Evolutionary conservation across 345 rosid species (phyloP), one percentile per base, ranked within the genome.

Genomic region (Linum tenue): DNA sequence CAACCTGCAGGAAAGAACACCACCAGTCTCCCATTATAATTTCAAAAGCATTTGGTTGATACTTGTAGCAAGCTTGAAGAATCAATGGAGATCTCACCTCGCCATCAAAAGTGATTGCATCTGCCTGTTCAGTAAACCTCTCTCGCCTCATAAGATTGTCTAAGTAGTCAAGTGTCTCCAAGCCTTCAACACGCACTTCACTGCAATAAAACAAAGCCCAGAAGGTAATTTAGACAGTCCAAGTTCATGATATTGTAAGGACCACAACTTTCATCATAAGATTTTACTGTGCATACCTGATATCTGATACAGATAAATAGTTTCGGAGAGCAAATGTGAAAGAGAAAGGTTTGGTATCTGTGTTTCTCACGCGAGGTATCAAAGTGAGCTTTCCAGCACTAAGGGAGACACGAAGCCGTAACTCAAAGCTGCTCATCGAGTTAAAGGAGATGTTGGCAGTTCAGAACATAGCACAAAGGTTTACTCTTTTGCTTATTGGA

Each of bases 81-180:
- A 48, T 41, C 44, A 22, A 63, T 50, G 31, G 31, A 77, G 62
- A 76, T 9, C 53, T 4, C 38, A 92, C 98, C 95, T 92, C 91
- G 37, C 86, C 86, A 37, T 92, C 98, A 55, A 92, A 92, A 59
- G 97, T 92, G 53, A 92, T 86, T 64, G 98, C 97, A 78, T 92
- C 97, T 55, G 94, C 97, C 79, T 92, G 98, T 83, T 92, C 98
- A 0, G 98, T 92, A 82, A 72, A 85, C 72, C 97, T 83, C 75
- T 90, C 84, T 78, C 70, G 82, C 48, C 57, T 39, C 81, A 67
- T 79, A 68, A 88, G 73, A 82, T 86, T 85, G 70, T 92, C 98
- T 40, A 92, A 81, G 75, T 83, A 92, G 80, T 92, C 96, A 36
- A 92, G 94, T 1, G 98, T 92, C 90, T 92, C 98, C 88, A 92